Base-by-base conservation (phyloP, 257 asterid species). In the Cinchona pubescens region DNA sequence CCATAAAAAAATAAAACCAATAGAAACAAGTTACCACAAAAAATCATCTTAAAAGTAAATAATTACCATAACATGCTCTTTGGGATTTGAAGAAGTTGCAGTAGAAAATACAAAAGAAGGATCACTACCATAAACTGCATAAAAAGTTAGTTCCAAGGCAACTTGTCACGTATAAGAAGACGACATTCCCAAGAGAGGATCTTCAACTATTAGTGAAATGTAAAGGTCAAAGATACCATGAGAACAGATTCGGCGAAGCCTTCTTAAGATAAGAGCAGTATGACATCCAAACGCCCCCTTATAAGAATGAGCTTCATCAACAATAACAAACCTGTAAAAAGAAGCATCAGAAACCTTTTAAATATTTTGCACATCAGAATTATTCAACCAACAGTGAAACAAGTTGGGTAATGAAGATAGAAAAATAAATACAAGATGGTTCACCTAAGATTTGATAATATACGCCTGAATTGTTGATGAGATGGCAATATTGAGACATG, bases 221-320 rank as follows among this genome's bases (percentile, higher is more conserved):
- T 51, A 78, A 67, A 69, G 23, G 69, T 48, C 79, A 61, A 71
- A 37, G 73, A 62, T 84, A 92, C 98, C 89, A 67, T 94, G 97
- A 80, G 97, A 88, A 86, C 99, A 94, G 72, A 94, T 85, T 76
- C 99, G 90, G 34, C 87, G 93, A 81, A 94, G 96, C 83, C 99
- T 86, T 81, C 99, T 91, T 77, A 94, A 83, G 76, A 94, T 90
- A 74, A 94, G 89, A 80, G 99, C 91, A 77, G 91, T 88, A 82
- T 94, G 97, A 84, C 97, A 88, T 73, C 98, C 99, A 82, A 94
- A 94, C 59, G 92, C 78, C 71, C 99, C 99, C 88, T 92, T 94
- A 82, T 90, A 94, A 67, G 79, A 83, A 87, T 94, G 99, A 82
- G 97, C 96, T 86, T 94, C 99, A 77, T 94, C 99, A 75, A 94